Percentiles rank a stretch among this genome's conserved stretches.
Evolutionary conservation across 2,329 filamentous ascomycete genomes (phyloP).

Genomic region (Epichloe brachyelytri): DNA sequence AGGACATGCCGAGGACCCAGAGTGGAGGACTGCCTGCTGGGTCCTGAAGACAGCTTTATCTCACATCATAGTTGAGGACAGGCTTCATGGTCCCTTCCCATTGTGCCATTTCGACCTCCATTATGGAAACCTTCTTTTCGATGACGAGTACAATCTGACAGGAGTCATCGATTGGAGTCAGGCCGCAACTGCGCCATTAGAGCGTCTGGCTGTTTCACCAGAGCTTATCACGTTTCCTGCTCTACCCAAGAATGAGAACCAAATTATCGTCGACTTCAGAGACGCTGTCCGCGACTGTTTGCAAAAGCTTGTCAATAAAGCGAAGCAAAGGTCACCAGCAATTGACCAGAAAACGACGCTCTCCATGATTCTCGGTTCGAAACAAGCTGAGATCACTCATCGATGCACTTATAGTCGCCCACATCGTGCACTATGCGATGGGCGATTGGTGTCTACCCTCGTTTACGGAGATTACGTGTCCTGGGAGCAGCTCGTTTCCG

Average conservation of each 20-base stretch:
- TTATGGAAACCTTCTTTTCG: slow-evolving; percentile 6
- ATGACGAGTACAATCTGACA: slow-evolving; percentile 4
- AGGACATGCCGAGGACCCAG: slow-evolving; percentile 1
- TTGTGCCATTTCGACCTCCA: slow-evolving; percentile 5
- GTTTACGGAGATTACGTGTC: slow-evolving; percentile 1
- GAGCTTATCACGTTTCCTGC: slow-evolving; percentile 6
- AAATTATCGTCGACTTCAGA: slow-evolving; percentile 4
- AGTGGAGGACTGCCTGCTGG: slow-evolving; percentile 5
- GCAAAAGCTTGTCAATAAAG: slow-evolving; percentile 1
- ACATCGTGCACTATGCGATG: slow-evolving; percentile 3
- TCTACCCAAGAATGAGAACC: slow-evolving; percentile 1
- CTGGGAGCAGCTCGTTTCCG: slow-evolving; percentile 5
- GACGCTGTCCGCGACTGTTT: slow-evolving; percentile 2
- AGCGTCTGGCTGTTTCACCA: slow-evolving; percentile 6
- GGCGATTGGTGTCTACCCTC: slow-evolving; percentile 3
- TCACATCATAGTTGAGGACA: slow-evolving; percentile 6
- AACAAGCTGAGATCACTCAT: slow-evolving; percentile 4
- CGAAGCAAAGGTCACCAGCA: not conserved
- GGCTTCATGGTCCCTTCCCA: slow-evolving; percentile 5
- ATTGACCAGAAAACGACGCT: slow-evolving; percentile 1
- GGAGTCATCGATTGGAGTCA: slow-evolving; percentile 3
- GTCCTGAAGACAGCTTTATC: slow-evolving; percentile 4
- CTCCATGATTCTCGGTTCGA: slow-evolving; percentile 5
- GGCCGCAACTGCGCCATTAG: slow-evolving; percentile 1
- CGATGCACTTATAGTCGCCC: slow-evolving; percentile 5